A percentile compares a stretch with the other conserved stretches of the same genome.
phyloP scores from a whole-genome alignment of 169 alveolate species.

The Cryptosporidium tyzzeri region DNA sequence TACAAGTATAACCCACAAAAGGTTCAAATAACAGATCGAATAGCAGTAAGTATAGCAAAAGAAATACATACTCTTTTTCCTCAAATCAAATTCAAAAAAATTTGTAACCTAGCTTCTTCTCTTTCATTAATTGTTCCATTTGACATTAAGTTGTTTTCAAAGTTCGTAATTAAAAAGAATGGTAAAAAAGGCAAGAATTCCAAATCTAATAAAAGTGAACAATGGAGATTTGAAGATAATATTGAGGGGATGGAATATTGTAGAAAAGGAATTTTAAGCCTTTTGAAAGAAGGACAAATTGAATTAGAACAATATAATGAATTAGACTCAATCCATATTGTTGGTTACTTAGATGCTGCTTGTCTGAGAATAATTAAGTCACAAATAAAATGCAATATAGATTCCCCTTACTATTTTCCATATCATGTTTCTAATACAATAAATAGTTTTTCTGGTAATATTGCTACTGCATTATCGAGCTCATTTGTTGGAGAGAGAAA shows the following conservation, averaged over 20 bases:
- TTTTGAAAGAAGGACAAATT: not conserved
- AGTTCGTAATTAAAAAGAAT: not conserved
- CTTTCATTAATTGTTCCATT: conserved; percentile 25
- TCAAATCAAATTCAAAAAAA: conserved; percentile 12
- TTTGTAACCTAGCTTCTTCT: conserved; percentile 33
- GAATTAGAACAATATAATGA: not conserved
- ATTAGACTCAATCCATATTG: not conserved
- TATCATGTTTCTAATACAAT: not conserved
- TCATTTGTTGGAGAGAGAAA: conserved; percentile 18
- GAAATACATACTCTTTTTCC: conserved; percentile 45
- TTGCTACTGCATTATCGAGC: conserved; percentile 29
- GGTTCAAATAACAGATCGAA: conserved; percentile 15
- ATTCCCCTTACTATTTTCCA: conserved; percentile 28
- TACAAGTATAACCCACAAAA: not conserved
- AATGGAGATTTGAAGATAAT: conserved; percentile 4
- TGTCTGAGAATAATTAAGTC: conserved; percentile 48
- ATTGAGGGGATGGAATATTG: conserved; percentile 34
- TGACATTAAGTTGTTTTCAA: conserved; percentile 22
- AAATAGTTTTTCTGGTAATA: conserved; percentile 49
- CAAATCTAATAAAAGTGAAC: not conserved
- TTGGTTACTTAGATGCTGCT: conserved; percentile 8
- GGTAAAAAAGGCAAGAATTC: not conserved
- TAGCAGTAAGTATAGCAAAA: conserved; percentile 59
- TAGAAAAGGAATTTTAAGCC: conserved; percentile 45
- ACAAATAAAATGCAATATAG: conserved; percentile 30